These are phyloP conservation scores for Trametes elegans DNA, from an alignment of 768 basidiomycete genomes.

Conservation along the genomic window DNA sequence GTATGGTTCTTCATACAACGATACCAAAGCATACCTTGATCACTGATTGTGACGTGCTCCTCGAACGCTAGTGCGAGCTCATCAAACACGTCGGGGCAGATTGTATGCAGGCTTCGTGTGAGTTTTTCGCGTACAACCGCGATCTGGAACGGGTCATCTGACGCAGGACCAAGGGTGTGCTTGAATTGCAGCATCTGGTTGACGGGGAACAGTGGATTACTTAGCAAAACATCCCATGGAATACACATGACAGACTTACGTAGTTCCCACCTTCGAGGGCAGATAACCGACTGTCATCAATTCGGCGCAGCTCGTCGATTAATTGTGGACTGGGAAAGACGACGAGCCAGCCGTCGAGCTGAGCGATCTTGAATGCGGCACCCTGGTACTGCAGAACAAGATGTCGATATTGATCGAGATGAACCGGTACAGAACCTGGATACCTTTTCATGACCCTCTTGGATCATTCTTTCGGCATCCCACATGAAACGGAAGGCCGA, in stretches of 20 bases:
- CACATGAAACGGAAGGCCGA: slow-evolving; percentile 29
- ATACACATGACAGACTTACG: too few species aligned
- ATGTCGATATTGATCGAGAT: neutral
- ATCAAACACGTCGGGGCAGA: slow-evolving; percentile 19
- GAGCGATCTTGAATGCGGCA: slow-evolving; percentile 42
- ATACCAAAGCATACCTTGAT: slow-evolving; percentile 11
- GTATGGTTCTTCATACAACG: too few species aligned
- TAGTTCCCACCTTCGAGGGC: slow-evolving; percentile 38
- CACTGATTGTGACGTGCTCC: slow-evolving; percentile 13
- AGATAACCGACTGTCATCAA: slow-evolving; percentile 45
- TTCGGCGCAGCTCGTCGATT: slow-evolving; percentile 53
- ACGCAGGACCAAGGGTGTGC: slow-evolving; percentile 13
- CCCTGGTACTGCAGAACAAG: slow-evolving; percentile 12
- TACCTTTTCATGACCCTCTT: slow-evolving; percentile 33
- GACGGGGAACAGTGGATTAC: neutral
- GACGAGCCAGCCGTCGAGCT: slow-evolving; percentile 45
- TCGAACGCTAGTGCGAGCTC: slow-evolving; percentile 15
- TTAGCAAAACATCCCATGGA: too few species aligned
- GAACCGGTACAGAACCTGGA: neutral
- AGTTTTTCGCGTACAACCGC: slow-evolving; percentile 21
- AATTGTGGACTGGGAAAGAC: slow-evolving; percentile 41
- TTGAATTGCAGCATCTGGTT: slow-evolving; percentile 10
- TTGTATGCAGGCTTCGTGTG: slow-evolving; percentile 14
- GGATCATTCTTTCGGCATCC: slow-evolving; percentile 27
- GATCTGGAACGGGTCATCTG: slow-evolving; percentile 21